These are phyloP conservation scores for Ceratocystis lukuohia DNA, from an alignment of 2,329 filamentous ascomycete genomes.

Conservation along the genomic window DNA sequence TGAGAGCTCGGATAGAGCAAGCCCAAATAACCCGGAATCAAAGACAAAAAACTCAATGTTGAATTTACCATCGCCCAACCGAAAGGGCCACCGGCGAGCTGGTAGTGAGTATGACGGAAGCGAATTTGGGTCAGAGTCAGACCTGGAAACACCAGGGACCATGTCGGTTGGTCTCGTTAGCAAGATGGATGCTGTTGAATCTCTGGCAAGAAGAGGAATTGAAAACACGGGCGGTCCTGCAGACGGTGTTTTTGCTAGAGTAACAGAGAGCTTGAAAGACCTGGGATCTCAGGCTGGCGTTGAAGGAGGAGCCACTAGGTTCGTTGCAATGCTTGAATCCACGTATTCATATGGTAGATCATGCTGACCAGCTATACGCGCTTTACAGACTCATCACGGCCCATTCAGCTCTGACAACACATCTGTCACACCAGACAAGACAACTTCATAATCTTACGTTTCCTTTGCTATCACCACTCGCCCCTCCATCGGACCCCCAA, in stretches of 20 bases:
- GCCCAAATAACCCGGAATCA: slow-evolving; percentile 20
- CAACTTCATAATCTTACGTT: slow-evolving; percentile 62
- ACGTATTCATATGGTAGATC: neutral
- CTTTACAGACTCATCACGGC: slow-evolving; percentile 56
- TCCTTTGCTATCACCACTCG: slow-evolving; percentile 54
- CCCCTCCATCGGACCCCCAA: slow-evolving; percentile 47
- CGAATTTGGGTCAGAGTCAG: slow-evolving; percentile 60
- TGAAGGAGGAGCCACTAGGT: slow-evolving; percentile 60
- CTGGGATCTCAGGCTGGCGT: slow-evolving; percentile 60
- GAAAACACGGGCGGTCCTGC: slow-evolving; percentile 51
- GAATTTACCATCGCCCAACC: slow-evolving; percentile 32
- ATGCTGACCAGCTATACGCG: slow-evolving; percentile 4
- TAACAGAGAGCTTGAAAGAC: slow-evolving; percentile 56
- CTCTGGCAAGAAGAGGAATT: slow-evolving; percentile 50
- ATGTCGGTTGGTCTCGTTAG: slow-evolving; percentile 54
- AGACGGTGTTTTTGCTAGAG: slow-evolving; percentile 54
- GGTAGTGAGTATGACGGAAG: slow-evolving; percentile 56
- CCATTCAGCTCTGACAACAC: slow-evolving; percentile 59
- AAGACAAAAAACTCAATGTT: slow-evolving; percentile 31
- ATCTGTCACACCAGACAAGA: slow-evolving; percentile 62
- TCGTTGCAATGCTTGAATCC: slow-evolving; percentile 22
- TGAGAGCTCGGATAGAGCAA: slow-evolving; percentile 10
- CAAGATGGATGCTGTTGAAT: slow-evolving; percentile 60
- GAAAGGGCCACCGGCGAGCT: slow-evolving; percentile 37
- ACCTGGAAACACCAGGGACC: slow-evolving; percentile 49